Evolutionary conservation across 345 rosid genomes (phyloP).

Genomic region (Lumnitzera racemosa): DNA sequence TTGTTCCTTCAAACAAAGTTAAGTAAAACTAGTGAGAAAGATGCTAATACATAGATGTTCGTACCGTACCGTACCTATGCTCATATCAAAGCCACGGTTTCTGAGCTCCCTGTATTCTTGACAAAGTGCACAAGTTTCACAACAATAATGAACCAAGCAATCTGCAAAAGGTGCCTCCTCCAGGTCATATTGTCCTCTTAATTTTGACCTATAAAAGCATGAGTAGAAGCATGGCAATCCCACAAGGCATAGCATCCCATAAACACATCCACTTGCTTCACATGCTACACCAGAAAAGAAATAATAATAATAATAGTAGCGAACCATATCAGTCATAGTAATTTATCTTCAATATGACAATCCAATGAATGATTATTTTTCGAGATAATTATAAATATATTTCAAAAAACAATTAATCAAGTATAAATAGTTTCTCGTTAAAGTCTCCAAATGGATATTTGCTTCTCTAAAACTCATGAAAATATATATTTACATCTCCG

Average conservation of each 20-base stretch:
- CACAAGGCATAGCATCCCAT: constrained; percentile 26
- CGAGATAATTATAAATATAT: no score
- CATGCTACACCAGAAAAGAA: constrained; percentile 22
- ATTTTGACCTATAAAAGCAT: constrained; percentile 30
- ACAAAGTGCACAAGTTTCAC: constrained; percentile 39
- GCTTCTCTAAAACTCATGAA: no score
- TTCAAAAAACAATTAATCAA: no score
- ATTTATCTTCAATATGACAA: no score
- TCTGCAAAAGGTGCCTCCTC: constrained; percentile 41
- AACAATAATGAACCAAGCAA: constrained; percentile 45
- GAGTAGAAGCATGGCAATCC: constrained; percentile 35
- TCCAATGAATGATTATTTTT: no score
- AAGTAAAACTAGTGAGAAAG: not conserved
- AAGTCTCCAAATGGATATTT: no score
- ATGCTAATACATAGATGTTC: no score
- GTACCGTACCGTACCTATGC: constrained; percentile 31
- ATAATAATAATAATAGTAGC: no score
- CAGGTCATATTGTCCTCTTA: constrained; percentile 38
- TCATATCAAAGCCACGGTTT: constrained; percentile 47
- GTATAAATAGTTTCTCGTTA: no score
- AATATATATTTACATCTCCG: no score
- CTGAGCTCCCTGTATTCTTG: constrained; percentile 46
- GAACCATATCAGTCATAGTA: no score
- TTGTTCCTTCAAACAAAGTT: no score
- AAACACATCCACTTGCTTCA: constrained; percentile 33